phyloP scores from a whole-genome alignment of 2,329 filamentous ascomycete species.

The Pseudocercospora cruenta region DNA sequence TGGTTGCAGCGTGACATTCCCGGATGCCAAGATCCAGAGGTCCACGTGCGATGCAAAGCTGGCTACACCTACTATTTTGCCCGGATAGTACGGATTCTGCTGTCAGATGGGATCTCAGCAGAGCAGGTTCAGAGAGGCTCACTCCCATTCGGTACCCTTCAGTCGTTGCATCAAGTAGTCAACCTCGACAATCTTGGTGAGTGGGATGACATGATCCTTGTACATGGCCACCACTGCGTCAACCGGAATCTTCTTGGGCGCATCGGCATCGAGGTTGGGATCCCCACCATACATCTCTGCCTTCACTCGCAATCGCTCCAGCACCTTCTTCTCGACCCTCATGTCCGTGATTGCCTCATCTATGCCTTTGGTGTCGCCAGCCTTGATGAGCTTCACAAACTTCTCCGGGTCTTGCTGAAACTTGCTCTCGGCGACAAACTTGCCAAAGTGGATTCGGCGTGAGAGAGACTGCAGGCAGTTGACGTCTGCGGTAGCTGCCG shows the following conservation, averaged over 20 bases:
- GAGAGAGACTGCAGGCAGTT: constrained; percentile 86
- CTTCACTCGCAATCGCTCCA: constrained; percentile 84
- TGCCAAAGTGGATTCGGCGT: constrained; percentile 92
- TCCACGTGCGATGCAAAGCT: neutral
- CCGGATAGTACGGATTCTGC: too few relatives aligned
- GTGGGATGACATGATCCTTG: constrained; percentile 85
- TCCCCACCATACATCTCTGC: constrained; percentile 92
- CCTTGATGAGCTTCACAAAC: constrained; percentile 82
- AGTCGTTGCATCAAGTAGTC: constrained; percentile 97
- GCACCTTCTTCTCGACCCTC: constrained; percentile 86
- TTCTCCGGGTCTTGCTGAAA: constrained; percentile 80
- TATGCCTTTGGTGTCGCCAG: constrained; percentile 77
- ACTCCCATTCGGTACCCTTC: constrained; percentile 57
- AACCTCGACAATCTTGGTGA: constrained; percentile 98
- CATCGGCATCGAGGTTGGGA: constrained; percentile 63
- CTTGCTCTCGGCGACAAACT: constrained; percentile 97
- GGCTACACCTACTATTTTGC: neutral
- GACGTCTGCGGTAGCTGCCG: constrained; percentile 87
- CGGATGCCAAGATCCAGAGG: neutral
- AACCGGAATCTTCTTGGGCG: constrained; percentile 78
- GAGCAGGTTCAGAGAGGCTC: constrained; percentile 6
- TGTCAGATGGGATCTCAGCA: neutral
- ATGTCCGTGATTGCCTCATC: constrained; percentile 88
- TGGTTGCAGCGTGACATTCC: neutral
- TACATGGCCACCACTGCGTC: constrained; percentile 92